phyloP scores from a whole-genome alignment of 805 yeast genomes.

The Lachancea lanzarotensis region DNA sequence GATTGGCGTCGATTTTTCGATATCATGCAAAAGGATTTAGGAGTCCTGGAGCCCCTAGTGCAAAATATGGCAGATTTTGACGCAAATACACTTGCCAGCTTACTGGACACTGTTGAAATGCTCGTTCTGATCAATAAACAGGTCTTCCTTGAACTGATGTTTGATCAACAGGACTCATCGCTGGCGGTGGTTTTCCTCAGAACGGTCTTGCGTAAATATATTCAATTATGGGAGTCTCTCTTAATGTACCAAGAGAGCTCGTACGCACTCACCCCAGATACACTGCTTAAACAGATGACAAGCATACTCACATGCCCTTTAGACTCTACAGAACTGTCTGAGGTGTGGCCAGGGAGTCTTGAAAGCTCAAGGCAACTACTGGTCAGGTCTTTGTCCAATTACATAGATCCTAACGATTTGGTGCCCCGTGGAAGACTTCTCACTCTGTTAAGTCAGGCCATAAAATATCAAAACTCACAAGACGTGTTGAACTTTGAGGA shows the following conservation, averaged over 20 bases:
- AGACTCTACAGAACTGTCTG: slow-evolving; percentile 16
- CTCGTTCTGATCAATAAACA: slow-evolving; percentile 23
- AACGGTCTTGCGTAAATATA: slow-evolving; percentile 19
- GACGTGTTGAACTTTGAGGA: slow-evolving; percentile 32
- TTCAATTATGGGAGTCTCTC: slow-evolving; percentile 26
- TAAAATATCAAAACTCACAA: slow-evolving; percentile 38
- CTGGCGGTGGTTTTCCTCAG: slow-evolving; percentile 23
- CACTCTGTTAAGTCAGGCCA: slow-evolving; percentile 46
- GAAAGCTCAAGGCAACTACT: slow-evolving; percentile 36
- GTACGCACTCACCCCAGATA: slow-evolving; percentile 22
- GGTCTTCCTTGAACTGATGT: slow-evolving; percentile 25
- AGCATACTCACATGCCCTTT: slow-evolving; percentile 28
- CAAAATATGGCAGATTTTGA: slow-evolving; percentile 7
- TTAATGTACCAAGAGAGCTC: slow-evolving; percentile 11
- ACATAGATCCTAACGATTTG: slow-evolving; percentile 46
- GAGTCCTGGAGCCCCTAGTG: slow-evolving; percentile 11
- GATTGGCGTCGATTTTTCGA: slow-evolving; percentile 14
- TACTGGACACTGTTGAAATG: slow-evolving; percentile 20
- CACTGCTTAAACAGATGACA: slow-evolving; percentile 25
- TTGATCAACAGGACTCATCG: slow-evolving; percentile 15
- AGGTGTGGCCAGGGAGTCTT: slow-evolving; percentile 31
- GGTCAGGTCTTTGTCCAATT: slow-evolving; percentile 38
- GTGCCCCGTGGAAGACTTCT: slow-evolving; percentile 49
- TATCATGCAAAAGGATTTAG: slow-evolving; percentile 15
- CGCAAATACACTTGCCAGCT: slow-evolving; percentile 10